A percentile compares a stretch with the other conserved stretches of the same genome.
These are phyloP conservation scores for Petunia secreta DNA, from an alignment of 257 asterid species.

Conservation along the genomic window DNA sequence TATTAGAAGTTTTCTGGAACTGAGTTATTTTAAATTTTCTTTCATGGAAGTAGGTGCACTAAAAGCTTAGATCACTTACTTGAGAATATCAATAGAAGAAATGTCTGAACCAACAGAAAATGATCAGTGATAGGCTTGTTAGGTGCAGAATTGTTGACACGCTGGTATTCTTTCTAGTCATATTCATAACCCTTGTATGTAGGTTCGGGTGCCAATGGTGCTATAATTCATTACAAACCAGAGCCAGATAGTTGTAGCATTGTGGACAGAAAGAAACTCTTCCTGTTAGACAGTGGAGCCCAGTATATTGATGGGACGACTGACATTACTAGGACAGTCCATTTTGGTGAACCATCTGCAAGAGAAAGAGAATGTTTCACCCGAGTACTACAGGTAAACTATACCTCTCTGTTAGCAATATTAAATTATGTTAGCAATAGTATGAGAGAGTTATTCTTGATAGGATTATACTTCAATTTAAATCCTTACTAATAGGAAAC, in stretches of 20 bases:
- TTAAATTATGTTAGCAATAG: neutral
- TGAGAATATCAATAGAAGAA: neutral
- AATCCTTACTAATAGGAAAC: constrained; percentile 4
- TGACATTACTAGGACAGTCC: constrained; percentile 92
- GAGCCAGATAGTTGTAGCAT: constrained; percentile 72
- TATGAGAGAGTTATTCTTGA: constrained; percentile 9
- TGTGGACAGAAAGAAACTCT: constrained; percentile 77
- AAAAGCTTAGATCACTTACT: neutral
- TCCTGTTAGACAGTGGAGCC: constrained; percentile 95
- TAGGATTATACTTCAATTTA: neutral
- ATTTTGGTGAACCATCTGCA: constrained; percentile 86
- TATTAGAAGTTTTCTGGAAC: neutral
- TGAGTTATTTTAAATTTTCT: constrained; percentile 1
- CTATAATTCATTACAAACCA: constrained; percentile 91
- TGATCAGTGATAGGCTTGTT: neutral
- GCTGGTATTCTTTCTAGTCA: neutral
- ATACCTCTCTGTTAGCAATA: neutral
- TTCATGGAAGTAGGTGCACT: neutral
- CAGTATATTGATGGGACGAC: constrained; percentile 97
- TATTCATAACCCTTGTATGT: constrained; percentile 25
- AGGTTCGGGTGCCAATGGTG: constrained; percentile 99
- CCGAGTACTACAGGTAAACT: constrained; percentile 82
- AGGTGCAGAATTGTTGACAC: neutral
- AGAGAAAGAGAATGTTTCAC: constrained; percentile 92
- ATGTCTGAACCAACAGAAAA: neutral